Base-by-base conservation (phyloP, 1,284 basidiomycete genomes). In the Coniophora puteana region DNA sequence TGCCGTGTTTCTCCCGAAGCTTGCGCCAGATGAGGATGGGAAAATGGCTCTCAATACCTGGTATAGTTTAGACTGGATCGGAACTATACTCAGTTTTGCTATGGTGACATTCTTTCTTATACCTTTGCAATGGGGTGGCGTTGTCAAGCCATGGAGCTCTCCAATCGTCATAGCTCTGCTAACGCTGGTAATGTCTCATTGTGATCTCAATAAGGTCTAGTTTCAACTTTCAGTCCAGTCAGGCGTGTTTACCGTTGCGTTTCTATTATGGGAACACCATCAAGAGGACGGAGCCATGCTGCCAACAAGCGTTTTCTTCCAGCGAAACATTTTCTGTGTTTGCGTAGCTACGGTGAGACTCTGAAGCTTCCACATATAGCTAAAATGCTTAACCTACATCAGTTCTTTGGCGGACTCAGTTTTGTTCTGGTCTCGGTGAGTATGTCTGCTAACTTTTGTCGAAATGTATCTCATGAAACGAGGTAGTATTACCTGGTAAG, bases 61-160 rank as follows among this genome's bases (percentile, higher is more conserved):
- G 26, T 10, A 27, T 10, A 10, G 26, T 10, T n/a, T 27, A 43
- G 66, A 66, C 49, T 68, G 55, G 53, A 28, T 65, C 38, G 48
- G 61, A 35, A 50, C 62, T 24, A 57, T 63, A 8, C 37, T 46
- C 3, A 41, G 31, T 32, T 27, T 53, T 11, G 51, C 51, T 17
- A 46, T 59, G 38, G 51, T 63, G 26, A 62, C 63, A 31, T 64
- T 61, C 39, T 52, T 68, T 13, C 41, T 68, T 21, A 54, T 68
- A n/a, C 61, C 66, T 10, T 51, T 69, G 8, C 58, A 61, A 36
- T 66, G 66, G 61, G 67, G 66, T 33, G 68, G 67, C 10, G 65
- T 63, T 48, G 40, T 58, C 18, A 61, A 63, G 41, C 51, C 66
- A 0, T 72, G 70, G 69, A 49, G 37, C 27, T 48, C 50, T 24